phyloP scores from a whole-genome alignment of 176 grass and related monocot species.

The Hyparrhenia diplandra region DNA sequence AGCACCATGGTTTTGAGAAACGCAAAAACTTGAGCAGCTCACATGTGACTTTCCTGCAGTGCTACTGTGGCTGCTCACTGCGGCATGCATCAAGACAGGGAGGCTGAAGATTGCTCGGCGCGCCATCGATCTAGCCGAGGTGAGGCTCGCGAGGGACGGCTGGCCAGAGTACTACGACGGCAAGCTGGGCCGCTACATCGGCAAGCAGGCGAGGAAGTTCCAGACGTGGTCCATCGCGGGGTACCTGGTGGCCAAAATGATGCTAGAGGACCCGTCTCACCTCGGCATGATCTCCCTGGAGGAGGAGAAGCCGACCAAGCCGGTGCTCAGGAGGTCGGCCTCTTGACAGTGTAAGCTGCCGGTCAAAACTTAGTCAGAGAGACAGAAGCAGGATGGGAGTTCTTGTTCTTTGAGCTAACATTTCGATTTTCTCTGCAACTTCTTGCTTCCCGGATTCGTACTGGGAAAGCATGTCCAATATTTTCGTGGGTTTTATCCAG shows the following conservation, averaged over 20 bases:
- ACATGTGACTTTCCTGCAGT: slow-evolving; percentile 35
- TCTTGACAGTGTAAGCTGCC: slow-evolving; percentile 59
- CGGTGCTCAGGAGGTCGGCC: slow-evolving; percentile 61
- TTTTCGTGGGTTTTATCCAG: not conserved
- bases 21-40: not conserved
- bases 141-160: slow-evolving; percentile 64
- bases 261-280: slow-evolving; percentile 92
- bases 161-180: slow-evolving; percentile 98
- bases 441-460: not conserved
- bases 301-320: slow-evolving; percentile 78
- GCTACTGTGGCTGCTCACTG: slow-evolving; percentile 83
- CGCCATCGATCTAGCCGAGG: slow-evolving; percentile 65
- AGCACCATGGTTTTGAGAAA: too few species aligned
- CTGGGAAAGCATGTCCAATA: not conserved
- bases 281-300: slow-evolving; percentile 96
- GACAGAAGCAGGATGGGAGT: not conserved
- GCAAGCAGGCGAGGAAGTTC: slow-evolving; percentile 91
- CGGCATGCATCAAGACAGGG: slow-evolving; percentile 87
- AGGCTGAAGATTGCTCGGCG: slow-evolving; percentile 72
- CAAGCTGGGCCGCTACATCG: slow-evolving; percentile 70
- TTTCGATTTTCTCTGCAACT: not conserved
- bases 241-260: slow-evolving; percentile 95
- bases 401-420: slow-evolving; percentile 5
- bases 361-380: not conserved
- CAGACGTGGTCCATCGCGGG: slow-evolving; percentile 93